Base-by-base conservation (phyloP, 495 filamentous ascomycete genomes). In the Viridothelium virens region DNA sequence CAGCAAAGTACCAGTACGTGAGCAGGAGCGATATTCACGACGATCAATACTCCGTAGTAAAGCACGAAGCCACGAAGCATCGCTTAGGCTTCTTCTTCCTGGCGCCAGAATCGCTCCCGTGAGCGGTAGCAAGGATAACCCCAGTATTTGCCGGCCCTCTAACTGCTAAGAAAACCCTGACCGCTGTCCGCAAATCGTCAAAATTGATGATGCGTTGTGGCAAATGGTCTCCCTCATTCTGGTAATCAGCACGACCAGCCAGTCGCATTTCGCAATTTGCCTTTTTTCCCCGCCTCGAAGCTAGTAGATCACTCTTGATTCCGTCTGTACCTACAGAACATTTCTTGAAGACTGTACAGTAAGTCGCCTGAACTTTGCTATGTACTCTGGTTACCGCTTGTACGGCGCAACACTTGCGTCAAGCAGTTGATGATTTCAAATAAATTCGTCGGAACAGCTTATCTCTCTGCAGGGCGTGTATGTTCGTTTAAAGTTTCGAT, bases 21-120 rank as follows among this genome's bases (percentile, higher is more conserved):
- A 53, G 25, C 25, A 53, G 48, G 48, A 53, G 48, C 48, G 16
- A 53, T 11, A 53, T 14, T 53, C 5, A 11, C 25, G n/a, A 5
- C 48, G n/a, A 53, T 53, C 14, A 18, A 16, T 18, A 53, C 7
- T 11, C 48, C 14, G 12, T 18, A 14, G 48, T 18, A 46, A 16
- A 11, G 25, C 25, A 25, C 25, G 25, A 25, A 25, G 25, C 25
- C 25, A 25, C 25, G 25, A 25, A 25, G 25, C 25, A 25, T 25
- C 25, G 25, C 25, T 53, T 11, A 5, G 48, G 9, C n/a, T 18
- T 18, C 10, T 18, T 18, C 48, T 18, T 53, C 5, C 0, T 9
- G 41, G 41, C 41, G 16, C 48, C 48, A 53, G 16, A 53, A 53
- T 53, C 48, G 48, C 25, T 53, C 48, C 48, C 48, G 48, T 53